Conservation (phyloP, 495 filamentous ascomycete species). For the Aspergillus homomorphus region DNA sequence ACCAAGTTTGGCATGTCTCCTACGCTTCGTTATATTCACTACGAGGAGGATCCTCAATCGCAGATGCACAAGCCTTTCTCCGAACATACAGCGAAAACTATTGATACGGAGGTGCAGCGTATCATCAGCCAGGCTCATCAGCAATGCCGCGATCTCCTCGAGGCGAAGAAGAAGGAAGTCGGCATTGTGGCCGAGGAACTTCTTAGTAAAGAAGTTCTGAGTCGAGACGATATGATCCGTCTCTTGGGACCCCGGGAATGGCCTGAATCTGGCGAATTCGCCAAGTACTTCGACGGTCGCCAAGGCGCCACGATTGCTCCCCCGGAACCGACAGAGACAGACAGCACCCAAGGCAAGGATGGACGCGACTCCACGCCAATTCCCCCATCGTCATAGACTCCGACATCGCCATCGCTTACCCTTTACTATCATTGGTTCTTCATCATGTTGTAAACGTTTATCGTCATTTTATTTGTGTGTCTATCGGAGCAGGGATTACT, state of each 20-base stretch:
- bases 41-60: constrained; percentile 73
- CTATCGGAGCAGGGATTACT: constrained; percentile 13
- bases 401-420: neutral
- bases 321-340: constrained; percentile 49
- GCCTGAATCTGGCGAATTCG: constrained; percentile 80
- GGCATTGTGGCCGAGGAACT: constrained; percentile 91
- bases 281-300: constrained; percentile 77
- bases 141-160: constrained; percentile 79
- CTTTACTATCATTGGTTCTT: neutral
- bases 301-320: constrained; percentile 51
- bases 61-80: constrained; percentile 92
- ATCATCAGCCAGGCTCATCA: constrained; percentile 90
- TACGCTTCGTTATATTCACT: constrained; percentile 88
- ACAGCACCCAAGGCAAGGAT: constrained; percentile 38
- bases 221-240: constrained; percentile 85
- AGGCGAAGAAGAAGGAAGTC: constrained; percentile 81
- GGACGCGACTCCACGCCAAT: constrained; percentile 44
- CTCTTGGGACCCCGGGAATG: constrained; percentile 80
- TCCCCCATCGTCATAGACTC: constrained; percentile 36
- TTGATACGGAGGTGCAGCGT: constrained; percentile 83
- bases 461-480: constrained; percentile 3
- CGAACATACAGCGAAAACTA: constrained; percentile 85
- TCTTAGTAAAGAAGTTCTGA: constrained; percentile 83
- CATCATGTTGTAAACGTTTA: neutral
- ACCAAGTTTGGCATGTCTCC: constrained; percentile 97